These are phyloP conservation scores for Podospora bellae-mahoneyi DNA, from an alignment of 495 filamentous ascomycete species.

Conservation along the genomic window DNA sequence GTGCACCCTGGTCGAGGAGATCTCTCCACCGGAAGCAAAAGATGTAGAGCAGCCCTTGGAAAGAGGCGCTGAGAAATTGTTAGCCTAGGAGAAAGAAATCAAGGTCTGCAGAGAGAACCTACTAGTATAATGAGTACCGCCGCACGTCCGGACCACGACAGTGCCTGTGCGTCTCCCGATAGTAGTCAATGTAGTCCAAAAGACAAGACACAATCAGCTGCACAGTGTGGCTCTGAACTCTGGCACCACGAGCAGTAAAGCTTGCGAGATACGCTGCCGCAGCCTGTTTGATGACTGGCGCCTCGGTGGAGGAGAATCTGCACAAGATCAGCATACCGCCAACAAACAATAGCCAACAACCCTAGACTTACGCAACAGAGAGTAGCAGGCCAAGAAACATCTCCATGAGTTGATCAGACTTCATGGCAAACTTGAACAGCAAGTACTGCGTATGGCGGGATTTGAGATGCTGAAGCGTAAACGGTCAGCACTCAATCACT, in stretches of 20 bases:
- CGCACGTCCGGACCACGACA: conserved; percentile 82
- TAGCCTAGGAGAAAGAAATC: not conserved
- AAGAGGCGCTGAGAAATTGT: conserved; percentile 19
- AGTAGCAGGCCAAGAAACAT: conserved; percentile 77
- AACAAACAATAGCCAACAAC: not conserved
- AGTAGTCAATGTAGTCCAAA: conserved; percentile 64
- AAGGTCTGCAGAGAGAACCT: conserved; percentile 2
- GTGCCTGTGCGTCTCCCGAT: conserved; percentile 54
- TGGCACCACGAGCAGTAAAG: conserved; percentile 83
- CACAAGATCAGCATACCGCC: conserved; percentile 7
- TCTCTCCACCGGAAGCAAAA: conserved; percentile 99
- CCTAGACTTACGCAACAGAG: conserved; percentile 42
- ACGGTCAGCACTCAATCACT: conserved; percentile 8
- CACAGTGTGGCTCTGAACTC: conserved; percentile 70
- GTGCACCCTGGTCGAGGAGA: conserved; percentile 55
- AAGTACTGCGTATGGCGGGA: conserved; percentile 35
- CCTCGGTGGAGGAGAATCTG: conserved; percentile 50
- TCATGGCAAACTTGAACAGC: conserved; percentile 91
- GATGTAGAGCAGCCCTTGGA: conserved; percentile 49
- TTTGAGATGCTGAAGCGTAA: conserved; percentile 26
- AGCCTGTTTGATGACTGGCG: conserved; percentile 66
- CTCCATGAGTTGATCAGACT: conserved; percentile 67
- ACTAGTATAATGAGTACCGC: conserved; percentile 79
- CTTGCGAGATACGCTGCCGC: conserved; percentile 87
- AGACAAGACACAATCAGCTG: conserved; percentile 74